phyloP scores from a whole-genome alignment of 2,329 filamentous ascomycete species.

The Periconia sp. region DNA sequence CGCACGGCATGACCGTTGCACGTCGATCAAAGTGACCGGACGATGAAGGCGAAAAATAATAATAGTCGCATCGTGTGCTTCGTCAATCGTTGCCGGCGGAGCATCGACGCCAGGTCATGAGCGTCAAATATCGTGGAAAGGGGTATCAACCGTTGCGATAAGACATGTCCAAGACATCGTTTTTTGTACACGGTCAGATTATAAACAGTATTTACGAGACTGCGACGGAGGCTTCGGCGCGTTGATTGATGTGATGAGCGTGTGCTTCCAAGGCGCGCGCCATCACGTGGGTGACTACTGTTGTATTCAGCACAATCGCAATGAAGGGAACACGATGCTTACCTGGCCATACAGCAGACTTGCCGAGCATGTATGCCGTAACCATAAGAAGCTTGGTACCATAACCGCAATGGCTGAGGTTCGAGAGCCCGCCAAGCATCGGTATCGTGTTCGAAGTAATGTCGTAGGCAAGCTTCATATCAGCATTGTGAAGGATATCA shows the following conservation, averaged over 20 bases:
- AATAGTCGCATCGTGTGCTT: conserved; percentile 8
- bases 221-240: conserved; percentile 58
- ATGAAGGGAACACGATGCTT: conserved; percentile 45
- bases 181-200: conserved; percentile 26
- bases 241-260: conserved; percentile 67
- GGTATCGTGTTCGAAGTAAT: conserved; percentile 56
- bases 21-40: too few relatives aligned
- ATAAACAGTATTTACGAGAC: conserved; percentile 32
- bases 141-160: conserved; percentile 21
- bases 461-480: conserved; percentile 74
- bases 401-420: conserved; percentile 70
- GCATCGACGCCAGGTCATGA: conserved; percentile 11
- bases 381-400: conserved; percentile 84
- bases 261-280: conserved; percentile 69
- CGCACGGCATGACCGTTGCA: too few relatives aligned
- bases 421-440: conserved; percentile 60
- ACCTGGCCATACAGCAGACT: conserved; percentile 93
- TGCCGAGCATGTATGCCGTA: conserved; percentile 85
- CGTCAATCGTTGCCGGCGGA: conserved; percentile 12
- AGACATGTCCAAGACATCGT: conserved; percentile 6
- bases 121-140: conserved; percentile 16
- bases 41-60: too few relatives aligned
- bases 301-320: conserved; percentile 19
- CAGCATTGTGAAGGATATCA: conserved; percentile 76
- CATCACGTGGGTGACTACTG: conserved; percentile 71